Base-by-base conservation (phyloP, 2,329 filamentous ascomycete species). In the Curvularia sp. region DNA sequence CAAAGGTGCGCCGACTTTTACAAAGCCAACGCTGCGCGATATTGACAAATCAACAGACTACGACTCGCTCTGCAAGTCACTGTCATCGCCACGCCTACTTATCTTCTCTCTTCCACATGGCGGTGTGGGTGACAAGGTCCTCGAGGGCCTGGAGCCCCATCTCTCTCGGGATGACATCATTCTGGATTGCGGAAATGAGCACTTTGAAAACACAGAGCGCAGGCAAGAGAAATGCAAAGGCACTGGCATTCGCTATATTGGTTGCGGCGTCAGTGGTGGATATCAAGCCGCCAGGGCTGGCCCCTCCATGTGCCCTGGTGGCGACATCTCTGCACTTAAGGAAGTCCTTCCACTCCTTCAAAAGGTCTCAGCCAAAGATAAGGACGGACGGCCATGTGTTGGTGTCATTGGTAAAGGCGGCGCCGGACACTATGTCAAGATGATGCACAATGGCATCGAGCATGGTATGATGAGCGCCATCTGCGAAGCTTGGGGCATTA, bases 361-460 rank as follows among this genome's bases (percentile, higher is more conserved):
- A 60, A 83, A 80, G 39, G 82, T 89, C 45, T 84, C 88, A 0
- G 88, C 88, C 1, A 89, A 88, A 66, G 87, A 88, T 54, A 77
- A 78, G 34, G 78, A 84, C 3, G 86, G 85, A 0, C 82, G 80
- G 10, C 82, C 87, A 0, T 91, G 88, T 64, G 86, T 89, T 0
- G 83, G 78, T 0, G 80, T 82, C 25, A 81, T 88, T 46, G 88
- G 89, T 0, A 83, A 84, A 1, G 84, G 84, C 0, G 88, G 88
- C 1, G 82, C 84, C 1, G 89, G 89, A 0, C 88, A 91, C 72
- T 91, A 88, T 67, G 87, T 90, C 39, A 91, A 92, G 78, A 91
- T 91, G 87, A 82, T 90, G 3, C 89, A 91, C 71, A 90, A 91
- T 63, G 88, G 88, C 1, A 90, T 91, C 59, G 88, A 91, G 70